Conservation (phyloP, 768 basidiomycete genomes). For the Trametes sanguinea region DNA sequence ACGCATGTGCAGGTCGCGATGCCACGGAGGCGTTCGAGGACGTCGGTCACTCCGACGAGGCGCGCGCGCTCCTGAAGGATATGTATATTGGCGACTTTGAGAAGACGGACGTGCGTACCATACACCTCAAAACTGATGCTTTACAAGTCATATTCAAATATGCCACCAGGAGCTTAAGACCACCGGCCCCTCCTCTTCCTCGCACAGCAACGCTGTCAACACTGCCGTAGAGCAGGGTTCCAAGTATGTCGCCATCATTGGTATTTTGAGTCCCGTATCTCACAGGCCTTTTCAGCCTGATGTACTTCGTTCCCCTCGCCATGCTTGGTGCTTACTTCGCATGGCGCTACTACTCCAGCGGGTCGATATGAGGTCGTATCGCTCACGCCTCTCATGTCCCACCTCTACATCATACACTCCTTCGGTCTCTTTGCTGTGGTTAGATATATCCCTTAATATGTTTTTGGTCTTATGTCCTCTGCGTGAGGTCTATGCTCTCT, state of each 20-base stretch:
- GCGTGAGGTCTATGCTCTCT: not conserved
- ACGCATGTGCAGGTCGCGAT: conserved; percentile 67
- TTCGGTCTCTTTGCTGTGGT: conserved; percentile 9
- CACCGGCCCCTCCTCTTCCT: conserved; percentile 49
- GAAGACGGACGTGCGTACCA: conserved; percentile 56
- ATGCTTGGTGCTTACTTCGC: conserved; percentile 86
- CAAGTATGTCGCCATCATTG: conserved; percentile 47
- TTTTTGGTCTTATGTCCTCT: not conserved
- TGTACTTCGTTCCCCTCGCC: conserved; percentile 83
- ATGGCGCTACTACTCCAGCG: conserved; percentile 70
- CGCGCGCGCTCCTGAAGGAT: conserved; percentile 76
- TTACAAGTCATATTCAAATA: not conserved
- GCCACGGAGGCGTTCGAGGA: conserved; percentile 99
- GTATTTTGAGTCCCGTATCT: conserved; percentile 12
- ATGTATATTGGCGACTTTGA: conserved; percentile 86
- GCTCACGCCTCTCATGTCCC: conserved; percentile 14
- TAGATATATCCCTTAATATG: conserved; percentile 22
- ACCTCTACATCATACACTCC: conserved; percentile 4
- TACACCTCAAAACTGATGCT: not conserved
- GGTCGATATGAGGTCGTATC: conserved; percentile 41
- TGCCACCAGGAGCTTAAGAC: conserved; percentile 49
- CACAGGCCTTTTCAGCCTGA: conserved; percentile 47
- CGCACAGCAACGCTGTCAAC: conserved; percentile 41
- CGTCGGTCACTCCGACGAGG: conserved; percentile 99
- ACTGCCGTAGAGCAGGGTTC: conserved; percentile 65